Conservation (phyloP, 139 green algal genomes). For the Chlamydomonas asymmetrica region DNA sequence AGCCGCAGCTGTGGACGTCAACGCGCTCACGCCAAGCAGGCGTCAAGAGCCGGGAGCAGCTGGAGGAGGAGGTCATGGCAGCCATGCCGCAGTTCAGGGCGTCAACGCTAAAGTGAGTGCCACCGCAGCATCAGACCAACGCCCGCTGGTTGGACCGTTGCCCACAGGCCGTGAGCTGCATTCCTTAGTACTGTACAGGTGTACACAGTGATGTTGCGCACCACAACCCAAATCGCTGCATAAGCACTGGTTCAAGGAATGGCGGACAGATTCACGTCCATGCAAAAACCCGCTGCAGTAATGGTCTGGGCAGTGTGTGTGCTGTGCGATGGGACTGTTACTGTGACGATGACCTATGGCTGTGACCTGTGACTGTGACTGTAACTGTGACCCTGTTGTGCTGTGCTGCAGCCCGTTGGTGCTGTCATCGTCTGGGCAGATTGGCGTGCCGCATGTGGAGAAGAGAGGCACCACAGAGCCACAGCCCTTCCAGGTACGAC, state of each 20-base stretch:
- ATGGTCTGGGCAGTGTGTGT: slow-evolving; percentile 4
- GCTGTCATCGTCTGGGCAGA: slow-evolving; percentile 36
- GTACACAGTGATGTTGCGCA: too few relatives aligned
- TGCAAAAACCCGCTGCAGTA: neutral
- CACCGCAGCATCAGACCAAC: too few relatives aligned
- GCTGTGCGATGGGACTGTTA: too few relatives aligned
- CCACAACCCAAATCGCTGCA: too few relatives aligned
- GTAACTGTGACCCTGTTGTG: neutral
- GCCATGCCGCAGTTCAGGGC: slow-evolving; percentile 58
- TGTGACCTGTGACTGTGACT: too few relatives aligned
- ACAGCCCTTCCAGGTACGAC: slow-evolving; percentile 44
- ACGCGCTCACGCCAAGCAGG: slow-evolving; percentile 39
- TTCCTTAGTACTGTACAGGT: too few relatives aligned
- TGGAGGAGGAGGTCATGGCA: slow-evolving; percentile 61
- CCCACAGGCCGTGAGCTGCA: too few relatives aligned
- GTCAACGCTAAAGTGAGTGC: slow-evolving; percentile 54
- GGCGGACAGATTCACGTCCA: too few relatives aligned
- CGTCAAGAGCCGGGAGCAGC: slow-evolving; percentile 60
- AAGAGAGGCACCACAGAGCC: slow-evolving; percentile 44
- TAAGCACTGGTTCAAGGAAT: too few relatives aligned
- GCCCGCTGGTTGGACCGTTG: too few relatives aligned
- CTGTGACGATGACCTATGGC: too few relatives aligned
- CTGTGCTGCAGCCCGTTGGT: slow-evolving; percentile 45
- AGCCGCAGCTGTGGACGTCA: slow-evolving; percentile 50
- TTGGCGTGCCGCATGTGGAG: slow-evolving; percentile 50